Evolutionary conservation across 495 filamentous ascomycete species (phyloP).

Genomic region (Xylaria longipes): DNA sequence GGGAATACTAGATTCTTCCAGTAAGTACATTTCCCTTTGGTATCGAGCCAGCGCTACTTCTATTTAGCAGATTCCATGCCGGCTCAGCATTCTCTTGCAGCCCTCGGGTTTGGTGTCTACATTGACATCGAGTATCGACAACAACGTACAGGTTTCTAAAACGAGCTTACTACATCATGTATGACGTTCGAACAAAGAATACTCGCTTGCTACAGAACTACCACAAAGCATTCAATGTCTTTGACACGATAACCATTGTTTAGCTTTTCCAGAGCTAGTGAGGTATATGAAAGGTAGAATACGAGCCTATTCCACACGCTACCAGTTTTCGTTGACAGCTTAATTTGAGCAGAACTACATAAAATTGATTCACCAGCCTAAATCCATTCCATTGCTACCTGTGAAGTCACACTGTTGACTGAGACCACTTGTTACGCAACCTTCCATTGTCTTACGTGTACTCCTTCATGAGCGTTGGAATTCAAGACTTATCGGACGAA

Average conservation of each 20-base stretch:
- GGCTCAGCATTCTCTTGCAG: not conserved
- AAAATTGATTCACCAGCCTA: slow-evolving; percentile 24
- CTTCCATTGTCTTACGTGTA: not conserved
- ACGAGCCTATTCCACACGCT: slow-evolving; percentile 7
- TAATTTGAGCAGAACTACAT: slow-evolving; percentile 14
- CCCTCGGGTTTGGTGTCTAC: not conserved
- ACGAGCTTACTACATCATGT: slow-evolving; percentile 1
- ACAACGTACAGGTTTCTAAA: not conserved
- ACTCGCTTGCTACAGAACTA: not conserved
- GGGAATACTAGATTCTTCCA: not conserved
- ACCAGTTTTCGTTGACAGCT: not conserved
- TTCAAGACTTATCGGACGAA: slow-evolving; percentile 29
- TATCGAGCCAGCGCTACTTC: not conserved
- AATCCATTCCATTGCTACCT: not conserved
- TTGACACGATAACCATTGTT: slow-evolving; percentile 16
- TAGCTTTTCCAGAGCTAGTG: not conserved
- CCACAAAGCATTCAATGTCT: slow-evolving; percentile 12
- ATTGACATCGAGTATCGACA: not conserved
- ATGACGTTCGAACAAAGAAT: slow-evolving; percentile 14
- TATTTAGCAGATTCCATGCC: not conserved
- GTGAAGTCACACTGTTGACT: slow-evolving; percentile 9
- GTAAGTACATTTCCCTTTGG: slow-evolving; percentile 9
- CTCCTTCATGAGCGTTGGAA: slow-evolving; percentile 32
- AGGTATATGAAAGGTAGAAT: not conserved
- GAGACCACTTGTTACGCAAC: not conserved